Percentiles rank a stretch among this genome's conserved stretches.
phyloP scores from a whole-genome alignment of 345 rosid species.

The Arabidopsis suecica region DNA sequence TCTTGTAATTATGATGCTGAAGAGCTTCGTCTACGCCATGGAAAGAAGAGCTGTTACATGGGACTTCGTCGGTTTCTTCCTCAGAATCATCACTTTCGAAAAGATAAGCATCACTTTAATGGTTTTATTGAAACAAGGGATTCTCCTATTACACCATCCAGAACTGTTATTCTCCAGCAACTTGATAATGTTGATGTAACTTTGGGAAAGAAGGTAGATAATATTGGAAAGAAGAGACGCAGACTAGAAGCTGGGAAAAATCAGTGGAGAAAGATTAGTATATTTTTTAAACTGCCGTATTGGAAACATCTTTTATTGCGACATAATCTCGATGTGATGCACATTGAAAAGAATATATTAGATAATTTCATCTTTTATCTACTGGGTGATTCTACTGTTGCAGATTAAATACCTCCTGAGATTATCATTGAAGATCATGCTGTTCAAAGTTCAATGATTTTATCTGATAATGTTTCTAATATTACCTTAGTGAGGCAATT shows the following conservation, averaged over 20 bases:
- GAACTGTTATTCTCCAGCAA: no score
- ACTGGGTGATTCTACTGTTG: neutral
- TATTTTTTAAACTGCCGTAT: neutral
- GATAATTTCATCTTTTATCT: neutral
- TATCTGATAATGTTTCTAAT: no score
- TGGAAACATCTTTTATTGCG: neutral
- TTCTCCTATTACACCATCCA: no score
- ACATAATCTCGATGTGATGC: neutral
- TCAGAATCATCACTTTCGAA: neutral
- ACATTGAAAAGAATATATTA: neutral
- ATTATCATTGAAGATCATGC: no score
- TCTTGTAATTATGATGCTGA: neutral
- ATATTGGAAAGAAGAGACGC: no score
- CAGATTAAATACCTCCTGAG: no score
- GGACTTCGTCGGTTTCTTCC: neutral
- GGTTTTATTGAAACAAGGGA: neutral
- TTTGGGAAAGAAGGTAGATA: no score
- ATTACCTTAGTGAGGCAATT: no score
- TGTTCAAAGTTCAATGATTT: no score
- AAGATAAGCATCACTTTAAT: neutral
- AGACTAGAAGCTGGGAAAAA: no score
- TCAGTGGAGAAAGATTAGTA: no score
- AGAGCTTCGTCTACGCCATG: neutral
- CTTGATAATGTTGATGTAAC: no score
- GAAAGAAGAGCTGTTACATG: neutral